Evolutionary conservation across 129 eudicot genomes (phyloP).

Genomic region (Flaveria brownii): DNA sequence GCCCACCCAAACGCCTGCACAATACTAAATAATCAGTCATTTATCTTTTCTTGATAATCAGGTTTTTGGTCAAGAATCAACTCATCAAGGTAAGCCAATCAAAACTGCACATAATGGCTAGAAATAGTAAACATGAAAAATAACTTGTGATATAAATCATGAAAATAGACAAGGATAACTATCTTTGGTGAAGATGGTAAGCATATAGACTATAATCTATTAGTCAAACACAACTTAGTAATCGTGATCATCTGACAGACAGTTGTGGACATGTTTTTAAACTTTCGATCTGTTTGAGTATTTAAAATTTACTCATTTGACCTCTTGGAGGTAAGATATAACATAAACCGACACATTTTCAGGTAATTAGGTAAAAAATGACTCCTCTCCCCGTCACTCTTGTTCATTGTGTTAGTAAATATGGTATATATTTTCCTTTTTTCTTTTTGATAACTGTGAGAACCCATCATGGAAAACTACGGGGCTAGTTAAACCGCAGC

Average conservation of each 20-base stretch:
- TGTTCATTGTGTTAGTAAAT: no score
- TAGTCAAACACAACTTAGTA: neutral
- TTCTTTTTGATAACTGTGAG: no score
- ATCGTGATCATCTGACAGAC: neutral
- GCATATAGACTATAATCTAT: neutral
- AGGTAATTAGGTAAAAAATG: no score
- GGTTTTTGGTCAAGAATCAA: neutral
- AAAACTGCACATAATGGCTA: slow-evolving; percentile 9
- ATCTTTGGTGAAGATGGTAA: neutral
- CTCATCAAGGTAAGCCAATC: neutral
- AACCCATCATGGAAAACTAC: no score
- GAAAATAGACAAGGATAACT: neutral
- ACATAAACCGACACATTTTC: no score
- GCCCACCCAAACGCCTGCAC: slow-evolving; percentile 91
- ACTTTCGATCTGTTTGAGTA: neutral
- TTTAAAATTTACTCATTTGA: no score
- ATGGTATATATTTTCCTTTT: no score
- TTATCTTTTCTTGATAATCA: slow-evolving; percentile 15
- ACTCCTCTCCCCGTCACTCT: no score
- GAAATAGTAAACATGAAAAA: neutral
- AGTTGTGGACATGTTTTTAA: neutral
- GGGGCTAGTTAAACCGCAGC: no score
- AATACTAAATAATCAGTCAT: slow-evolving; percentile 7
- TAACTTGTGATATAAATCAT: slow-evolving; percentile 4
- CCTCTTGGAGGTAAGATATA: no score